phyloP scores from a whole-genome alignment of 2,329 filamentous ascomycete genomes.

The Endothia cerciana region DNA sequence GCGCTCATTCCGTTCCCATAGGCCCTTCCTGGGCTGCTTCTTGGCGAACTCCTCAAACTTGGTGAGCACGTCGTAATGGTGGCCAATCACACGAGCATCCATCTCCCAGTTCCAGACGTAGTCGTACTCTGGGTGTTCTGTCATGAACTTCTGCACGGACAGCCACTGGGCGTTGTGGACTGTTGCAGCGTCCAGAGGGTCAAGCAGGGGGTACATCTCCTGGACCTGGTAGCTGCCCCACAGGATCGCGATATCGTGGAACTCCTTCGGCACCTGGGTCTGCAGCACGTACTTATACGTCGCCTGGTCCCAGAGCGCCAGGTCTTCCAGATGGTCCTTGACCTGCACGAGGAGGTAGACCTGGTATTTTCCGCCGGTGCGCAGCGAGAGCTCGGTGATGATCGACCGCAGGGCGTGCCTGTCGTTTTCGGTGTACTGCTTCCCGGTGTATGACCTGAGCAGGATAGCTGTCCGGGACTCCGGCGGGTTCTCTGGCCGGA shows the following conservation, averaged over 20 bases:
- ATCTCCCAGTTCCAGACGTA: constrained; percentile 90
- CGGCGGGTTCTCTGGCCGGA: constrained; percentile 28
- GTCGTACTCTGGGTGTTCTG: constrained; percentile 78
- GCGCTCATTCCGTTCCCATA: constrained; percentile 75
- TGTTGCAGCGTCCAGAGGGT: constrained; percentile 52
- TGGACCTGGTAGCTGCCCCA: constrained; percentile 78
- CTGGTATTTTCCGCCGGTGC: constrained; percentile 79
- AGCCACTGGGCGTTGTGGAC: constrained; percentile 70
- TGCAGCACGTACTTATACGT: constrained; percentile 64
- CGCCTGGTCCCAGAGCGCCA: constrained; percentile 60
- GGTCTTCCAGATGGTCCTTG: constrained; percentile 57
- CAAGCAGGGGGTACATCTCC: constrained; percentile 75
- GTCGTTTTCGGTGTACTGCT: constrained; percentile 77
- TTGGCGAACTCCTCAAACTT: constrained; percentile 66
- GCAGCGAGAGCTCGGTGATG: constrained; percentile 75
- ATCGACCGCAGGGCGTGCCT: constrained; percentile 78
- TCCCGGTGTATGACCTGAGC: constrained; percentile 75
- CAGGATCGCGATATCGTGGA: constrained; percentile 70
- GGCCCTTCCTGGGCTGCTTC: constrained; percentile 69
- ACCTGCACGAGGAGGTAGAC: constrained; percentile 81
- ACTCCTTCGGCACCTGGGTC: constrained; percentile 44
- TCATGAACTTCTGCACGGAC: constrained; percentile 74
- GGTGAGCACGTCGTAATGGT: constrained; percentile 79
- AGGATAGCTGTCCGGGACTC: constrained; percentile 72
- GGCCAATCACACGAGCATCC: constrained; percentile 77